Evolutionary conservation across 495 filamentous ascomycete species (phyloP), one percentile per base, ranked within the genome.

Genomic region (Aspergillus wentii): DNA sequence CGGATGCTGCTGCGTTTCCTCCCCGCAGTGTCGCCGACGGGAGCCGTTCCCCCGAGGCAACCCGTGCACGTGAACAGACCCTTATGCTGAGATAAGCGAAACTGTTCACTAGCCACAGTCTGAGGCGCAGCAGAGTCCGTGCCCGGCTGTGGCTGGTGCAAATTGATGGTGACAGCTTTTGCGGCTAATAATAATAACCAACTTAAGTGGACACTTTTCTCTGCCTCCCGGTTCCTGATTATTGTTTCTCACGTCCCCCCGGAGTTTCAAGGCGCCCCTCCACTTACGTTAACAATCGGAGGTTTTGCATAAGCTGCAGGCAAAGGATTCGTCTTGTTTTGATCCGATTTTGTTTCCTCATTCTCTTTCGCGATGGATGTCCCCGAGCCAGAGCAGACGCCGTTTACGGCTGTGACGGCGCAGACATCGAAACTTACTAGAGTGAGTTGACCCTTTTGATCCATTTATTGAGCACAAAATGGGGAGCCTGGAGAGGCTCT

Each of bases 391-490:
- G 85, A 90, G 23, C 75, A 82, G 67, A 87, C 82, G 59, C 85
- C 86, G 64, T 90, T 88, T 66, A 83, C 79, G 36, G 85, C 85
- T 39, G 82, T 94, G 57, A 81, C 78, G 52, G 82, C 86, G 58
- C 88, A 95, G 43, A 94, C 88, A 19, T 85, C 84, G 6, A 76
- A 71, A 51, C 59, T 83, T 54, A 64, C 74, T 55, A 71, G 83
- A 57, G 85, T 89, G 54, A 62, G 81, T 71, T 35, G 30, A 17
- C 31, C 31, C 17, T 26, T 48, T 45, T 46, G 49, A 30, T 23
- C n/a, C n/a, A n/a, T n/a, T n/a, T n/a, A n/a, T n/a, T n/a, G n/a
- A n/a, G n/a, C n/a, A n/a, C n/a, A n/a, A n/a, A n/a, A n/a, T n/a
- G n/a, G n/a, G 27, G 18, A 11, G 33, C 20, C 31, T n/a, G 20